Conservation (phyloP, 305 asterid genomes). For the Solanum hybrid region DNA sequence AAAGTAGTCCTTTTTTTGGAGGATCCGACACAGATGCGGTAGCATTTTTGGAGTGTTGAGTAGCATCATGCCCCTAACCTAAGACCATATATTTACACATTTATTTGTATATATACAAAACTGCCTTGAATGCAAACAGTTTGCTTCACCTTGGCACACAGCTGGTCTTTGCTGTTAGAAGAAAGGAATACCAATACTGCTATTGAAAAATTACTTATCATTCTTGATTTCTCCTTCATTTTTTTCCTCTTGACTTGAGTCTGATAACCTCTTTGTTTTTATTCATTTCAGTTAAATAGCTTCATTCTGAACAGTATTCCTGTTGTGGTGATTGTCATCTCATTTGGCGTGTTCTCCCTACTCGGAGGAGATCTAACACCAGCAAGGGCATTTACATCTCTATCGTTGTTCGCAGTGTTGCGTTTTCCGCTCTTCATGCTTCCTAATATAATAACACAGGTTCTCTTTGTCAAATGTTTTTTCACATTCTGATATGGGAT, state of each 20-base stretch:
- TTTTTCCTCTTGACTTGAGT: not conserved
- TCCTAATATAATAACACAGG: conserved; percentile 92
- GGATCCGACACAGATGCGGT: not conserved
- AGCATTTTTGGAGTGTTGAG: not conserved
- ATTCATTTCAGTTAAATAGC: conserved; percentile 57
- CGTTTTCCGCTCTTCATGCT: conserved; percentile 92
- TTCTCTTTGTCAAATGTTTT: conserved; percentile 2
- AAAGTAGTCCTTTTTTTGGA: not conserved
- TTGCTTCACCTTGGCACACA: not conserved
- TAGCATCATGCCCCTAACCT: not conserved
- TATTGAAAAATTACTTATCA: not conserved
- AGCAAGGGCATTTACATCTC: conserved; percentile 93
- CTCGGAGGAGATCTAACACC: conserved; percentile 96
- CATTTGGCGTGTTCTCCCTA: conserved; percentile 68
- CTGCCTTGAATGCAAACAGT: not conserved
- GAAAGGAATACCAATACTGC: not conserved
- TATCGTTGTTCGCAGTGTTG: conserved; percentile 84
- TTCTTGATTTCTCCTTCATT: not conserved
- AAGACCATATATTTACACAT: not conserved
- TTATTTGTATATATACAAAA: not conserved
- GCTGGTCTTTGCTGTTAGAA: not conserved
- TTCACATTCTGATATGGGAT: not conserved
- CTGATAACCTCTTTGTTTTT: not conserved
- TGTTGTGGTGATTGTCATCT: conserved; percentile 83
- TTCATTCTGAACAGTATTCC: conserved; percentile 86